Conservation (phyloP, 2,329 filamentous ascomycete genomes). For the Tolypocladium nubicola region DNA sequence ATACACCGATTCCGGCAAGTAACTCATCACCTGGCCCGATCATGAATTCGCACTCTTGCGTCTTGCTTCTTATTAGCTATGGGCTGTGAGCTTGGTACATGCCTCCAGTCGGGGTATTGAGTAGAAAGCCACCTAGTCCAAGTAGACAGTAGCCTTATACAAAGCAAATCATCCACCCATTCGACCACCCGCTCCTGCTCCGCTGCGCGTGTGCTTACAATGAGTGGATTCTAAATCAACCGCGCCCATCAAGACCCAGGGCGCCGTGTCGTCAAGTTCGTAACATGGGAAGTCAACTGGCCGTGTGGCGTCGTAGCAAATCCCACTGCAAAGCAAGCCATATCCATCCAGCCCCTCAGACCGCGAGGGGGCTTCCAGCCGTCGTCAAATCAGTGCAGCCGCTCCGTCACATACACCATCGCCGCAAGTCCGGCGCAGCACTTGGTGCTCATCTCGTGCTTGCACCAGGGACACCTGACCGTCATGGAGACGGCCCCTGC, state of each 20-base stretch:
- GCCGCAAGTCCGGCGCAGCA: constrained; percentile 63
- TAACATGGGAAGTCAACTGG: not conserved
- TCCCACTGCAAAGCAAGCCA: not conserved
- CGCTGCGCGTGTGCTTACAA: too few species aligned
- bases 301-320: not conserved
- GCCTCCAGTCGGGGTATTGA: not conserved
- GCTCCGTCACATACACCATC: constrained; percentile 55
- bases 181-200: not conserved
- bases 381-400: constrained; percentile 34
- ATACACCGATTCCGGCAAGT: not conserved
- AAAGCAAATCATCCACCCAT: not conserved
- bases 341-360: not conserved
- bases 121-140: not conserved
- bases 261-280: not conserved
- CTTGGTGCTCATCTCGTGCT: constrained; percentile 55
- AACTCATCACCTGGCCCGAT: not conserved
- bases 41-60: not conserved
- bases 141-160: not conserved
- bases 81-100: not conserved
- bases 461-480: constrained; percentile 62
- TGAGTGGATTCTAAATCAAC: not conserved
- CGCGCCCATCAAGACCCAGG: not conserved
- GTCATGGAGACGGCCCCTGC: constrained; percentile 48
- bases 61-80: not conserved
- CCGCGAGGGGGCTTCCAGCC: not conserved